phyloP scores from a whole-genome alignment of 352 stramenopile species.

The Pilasporangium apinafurcum region DNA sequence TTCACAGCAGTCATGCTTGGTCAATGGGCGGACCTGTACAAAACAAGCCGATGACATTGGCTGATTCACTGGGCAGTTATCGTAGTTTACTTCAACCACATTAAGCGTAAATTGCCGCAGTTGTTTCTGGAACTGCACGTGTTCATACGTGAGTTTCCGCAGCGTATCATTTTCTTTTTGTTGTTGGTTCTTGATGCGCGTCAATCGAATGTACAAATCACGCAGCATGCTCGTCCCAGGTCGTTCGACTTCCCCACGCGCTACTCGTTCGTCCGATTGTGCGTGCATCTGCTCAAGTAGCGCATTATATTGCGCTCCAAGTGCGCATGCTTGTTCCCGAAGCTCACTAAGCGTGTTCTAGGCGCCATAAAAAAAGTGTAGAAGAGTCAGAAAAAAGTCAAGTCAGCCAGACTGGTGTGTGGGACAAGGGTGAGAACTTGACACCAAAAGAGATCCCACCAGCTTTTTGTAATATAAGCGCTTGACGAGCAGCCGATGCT shows the following conservation, averaged over 20 bases:
- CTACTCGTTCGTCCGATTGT: slow-evolving; percentile 1
- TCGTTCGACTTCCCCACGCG: slow-evolving; percentile 1
- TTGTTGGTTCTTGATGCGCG: slow-evolving; percentile 18
- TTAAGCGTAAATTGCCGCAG: slow-evolving; percentile 5
- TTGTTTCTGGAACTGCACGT: slow-evolving; percentile 23
- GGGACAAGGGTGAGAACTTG: background rate
- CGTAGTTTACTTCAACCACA: background rate
- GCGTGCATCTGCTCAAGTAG: slow-evolving; percentile 9
- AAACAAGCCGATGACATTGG: background rate
- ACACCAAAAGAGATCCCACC: too few relatives aligned
- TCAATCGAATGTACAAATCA: slow-evolving; percentile 20
- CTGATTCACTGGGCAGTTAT: slow-evolving; percentile 6
- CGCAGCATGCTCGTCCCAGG: slow-evolving; percentile 1
- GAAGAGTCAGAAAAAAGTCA: background rate
- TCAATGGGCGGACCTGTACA: slow-evolving; percentile 14
- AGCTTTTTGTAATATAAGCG: slow-evolving; percentile 25
- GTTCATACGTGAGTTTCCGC: slow-evolving; percentile 7
- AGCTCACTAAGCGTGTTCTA: slow-evolving; percentile 28
- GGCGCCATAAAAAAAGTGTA: background rate
- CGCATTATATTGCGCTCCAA: slow-evolving; percentile 22
- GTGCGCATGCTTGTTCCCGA: slow-evolving; percentile 13
- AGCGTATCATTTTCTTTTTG: slow-evolving; percentile 21
- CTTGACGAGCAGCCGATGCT: slow-evolving; percentile 25
- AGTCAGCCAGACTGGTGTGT: background rate
- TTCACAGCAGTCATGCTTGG: slow-evolving; percentile 17